Conservation (phyloP, 768 basidiomycete genomes). For the Hygrophorus russula region DNA sequence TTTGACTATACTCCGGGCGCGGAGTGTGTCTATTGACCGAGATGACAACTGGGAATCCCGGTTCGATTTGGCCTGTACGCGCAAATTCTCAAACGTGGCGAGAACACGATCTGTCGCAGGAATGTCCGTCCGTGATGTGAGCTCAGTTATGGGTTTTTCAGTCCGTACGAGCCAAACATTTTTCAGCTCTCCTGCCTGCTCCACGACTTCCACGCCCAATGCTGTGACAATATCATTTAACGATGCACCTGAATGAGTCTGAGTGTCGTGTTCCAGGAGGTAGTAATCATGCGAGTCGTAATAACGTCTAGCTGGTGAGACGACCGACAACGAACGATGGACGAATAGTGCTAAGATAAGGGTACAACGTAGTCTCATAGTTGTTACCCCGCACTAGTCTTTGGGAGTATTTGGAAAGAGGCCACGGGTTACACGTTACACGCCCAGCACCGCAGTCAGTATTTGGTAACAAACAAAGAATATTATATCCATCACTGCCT, state of each 20-base stretch:
- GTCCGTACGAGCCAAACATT: conserved; percentile 78
- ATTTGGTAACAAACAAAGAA: no score
- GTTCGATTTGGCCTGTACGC: conserved; percentile 19
- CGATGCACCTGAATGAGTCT: conserved; percentile 26
- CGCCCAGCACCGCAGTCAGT: no score
- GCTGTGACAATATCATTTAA: conserved; percentile 45
- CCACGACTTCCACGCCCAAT: conserved; percentile 78
- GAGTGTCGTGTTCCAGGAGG: conserved; percentile 55
- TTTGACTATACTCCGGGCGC: conserved; percentile 33
- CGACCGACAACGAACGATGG: conserved; percentile 18
- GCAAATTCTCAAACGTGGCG: conserved; percentile 35
- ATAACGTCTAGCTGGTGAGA: conserved; percentile 34
- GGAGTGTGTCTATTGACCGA: conserved; percentile 30
- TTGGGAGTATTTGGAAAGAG: no score
- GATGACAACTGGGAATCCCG: conserved; percentile 17
- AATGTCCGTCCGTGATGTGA: conserved; percentile 18
- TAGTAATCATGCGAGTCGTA: conserved; percentile 76
- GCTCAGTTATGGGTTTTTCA: conserved; percentile 22
- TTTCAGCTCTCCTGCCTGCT: conserved; percentile 73
- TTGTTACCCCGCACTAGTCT: not conserved
- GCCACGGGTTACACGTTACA: no score
- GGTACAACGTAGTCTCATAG: conserved; percentile 20
- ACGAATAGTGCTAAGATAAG: conserved; percentile 23
- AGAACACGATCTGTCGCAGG: conserved; percentile 33
- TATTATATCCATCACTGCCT: no score